Evolutionary conservation across 2,329 filamentous ascomycete species (phyloP).

Genomic region (Aspergillus phoenicis): DNA sequence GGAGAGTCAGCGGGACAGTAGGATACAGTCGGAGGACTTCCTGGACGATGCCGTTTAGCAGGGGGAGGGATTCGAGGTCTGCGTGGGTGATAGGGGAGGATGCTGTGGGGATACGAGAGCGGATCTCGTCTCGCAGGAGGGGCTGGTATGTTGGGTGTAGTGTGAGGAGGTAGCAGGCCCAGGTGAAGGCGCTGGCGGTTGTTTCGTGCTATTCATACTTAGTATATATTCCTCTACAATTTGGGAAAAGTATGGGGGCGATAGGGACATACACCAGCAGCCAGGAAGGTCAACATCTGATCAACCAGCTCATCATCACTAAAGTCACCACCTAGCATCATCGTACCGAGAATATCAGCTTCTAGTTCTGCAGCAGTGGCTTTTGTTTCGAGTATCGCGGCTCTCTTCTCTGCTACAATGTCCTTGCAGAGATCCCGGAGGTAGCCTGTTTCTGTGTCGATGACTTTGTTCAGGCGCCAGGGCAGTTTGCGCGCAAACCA

Average conservation of each 20-base stretch:
- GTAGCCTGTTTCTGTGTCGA: slow-evolving; percentile 34
- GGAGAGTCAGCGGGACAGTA: slow-evolving; percentile 44
- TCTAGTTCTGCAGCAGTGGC: slow-evolving; percentile 44
- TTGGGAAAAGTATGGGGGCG: neutral
- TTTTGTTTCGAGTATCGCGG: slow-evolving; percentile 28
- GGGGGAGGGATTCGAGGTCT: slow-evolving; percentile 55
- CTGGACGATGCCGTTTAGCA: slow-evolving; percentile 72
- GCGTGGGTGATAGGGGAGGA: slow-evolving; percentile 29
- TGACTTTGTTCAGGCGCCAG: slow-evolving; percentile 34
- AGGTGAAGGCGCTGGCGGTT: slow-evolving; percentile 56
- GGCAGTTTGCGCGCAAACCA: slow-evolving; percentile 55
- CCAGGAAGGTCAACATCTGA: slow-evolving; percentile 47
- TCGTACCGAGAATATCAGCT: slow-evolving; percentile 43
- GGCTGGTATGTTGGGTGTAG: slow-evolving; percentile 53
- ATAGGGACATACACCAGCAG: slow-evolving; percentile 36
- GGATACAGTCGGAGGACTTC: slow-evolving; percentile 64
- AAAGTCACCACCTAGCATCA: slow-evolving; percentile 43
- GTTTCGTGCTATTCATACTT: slow-evolving; percentile 52
- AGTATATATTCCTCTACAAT: slow-evolving; percentile 6
- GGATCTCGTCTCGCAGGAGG: slow-evolving; percentile 55
- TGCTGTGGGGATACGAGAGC: slow-evolving; percentile 47
- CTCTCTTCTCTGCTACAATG: slow-evolving; percentile 38
- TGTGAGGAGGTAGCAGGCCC: slow-evolving; percentile 57
- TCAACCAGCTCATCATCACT: slow-evolving; percentile 44
- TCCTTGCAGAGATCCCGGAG: slow-evolving; percentile 38